phyloP scores from a whole-genome alignment of 1,284 basidiomycete genomes.

The Trichosporon faecale region DNA sequence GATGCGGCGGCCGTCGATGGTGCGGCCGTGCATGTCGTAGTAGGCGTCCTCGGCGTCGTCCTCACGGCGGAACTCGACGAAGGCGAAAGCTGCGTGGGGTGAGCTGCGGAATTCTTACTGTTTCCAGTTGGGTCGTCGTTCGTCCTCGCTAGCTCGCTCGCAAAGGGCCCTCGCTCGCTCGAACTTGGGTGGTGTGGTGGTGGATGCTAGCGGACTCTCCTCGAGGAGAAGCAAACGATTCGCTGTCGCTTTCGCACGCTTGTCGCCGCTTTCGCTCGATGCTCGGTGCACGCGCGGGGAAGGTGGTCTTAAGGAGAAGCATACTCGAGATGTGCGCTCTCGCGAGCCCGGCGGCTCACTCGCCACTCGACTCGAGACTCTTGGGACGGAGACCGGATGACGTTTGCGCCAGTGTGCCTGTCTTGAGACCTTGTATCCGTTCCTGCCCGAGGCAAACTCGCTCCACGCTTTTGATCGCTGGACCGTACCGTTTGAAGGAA shows the following conservation, averaged over 20 bases:
- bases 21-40: constrained; percentile 82
- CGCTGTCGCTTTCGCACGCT: not conserved
- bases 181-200: not conserved
- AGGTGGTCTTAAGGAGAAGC: not conserved
- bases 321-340: not conserved
- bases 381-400: constrained; percentile 2
- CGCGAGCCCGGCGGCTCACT: not conserved
- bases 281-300: constrained; percentile 3
- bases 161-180: not conserved
- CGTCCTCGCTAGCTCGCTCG: constrained; percentile 3
- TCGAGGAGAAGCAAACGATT: constrained; percentile 11
- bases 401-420: constrained; percentile 4
- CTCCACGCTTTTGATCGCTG: constrained; percentile 1
- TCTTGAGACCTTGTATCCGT: constrained; percentile 4
- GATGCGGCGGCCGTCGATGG: constrained; percentile 75
- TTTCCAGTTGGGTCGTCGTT: constrained; percentile 35
- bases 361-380: constrained; percentile 1
- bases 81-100: constrained; percentile 72
- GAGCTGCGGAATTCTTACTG: constrained; percentile 6
- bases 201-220: constrained; percentile 8
- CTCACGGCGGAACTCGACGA: constrained; percentile 79
- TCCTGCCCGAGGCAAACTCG: constrained; percentile 8
- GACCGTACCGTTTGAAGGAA: not conserved
- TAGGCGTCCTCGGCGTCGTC: constrained; percentile 86
- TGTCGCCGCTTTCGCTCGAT: constrained; percentile 10